Base-by-base conservation (phyloP, 2,329 filamentous ascomycete genomes). In the Aspergillus aculeatinus region DNA sequence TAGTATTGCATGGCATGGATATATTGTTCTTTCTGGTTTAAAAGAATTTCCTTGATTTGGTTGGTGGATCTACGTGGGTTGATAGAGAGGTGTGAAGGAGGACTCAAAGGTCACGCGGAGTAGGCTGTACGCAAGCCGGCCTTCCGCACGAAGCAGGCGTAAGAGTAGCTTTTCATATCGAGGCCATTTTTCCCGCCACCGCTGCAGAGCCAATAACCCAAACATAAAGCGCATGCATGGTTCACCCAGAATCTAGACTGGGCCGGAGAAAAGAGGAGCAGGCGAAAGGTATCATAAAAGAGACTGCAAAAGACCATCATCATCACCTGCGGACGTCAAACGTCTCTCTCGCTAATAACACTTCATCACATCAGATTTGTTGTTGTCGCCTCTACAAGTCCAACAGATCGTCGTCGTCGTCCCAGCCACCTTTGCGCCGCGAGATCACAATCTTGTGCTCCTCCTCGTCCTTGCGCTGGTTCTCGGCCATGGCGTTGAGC, bases 361-460 rank as follows among this genome's bases (percentile, higher is more conserved):
- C 21, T 39, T 53, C 57, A 54, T 44, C 7, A 44, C 57, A 54
- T 44, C 14, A 19, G 27, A 44, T 19, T 42, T 42, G 14, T 19
- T 54, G 12, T 33, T 25, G 31, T 29, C 27, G 27, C 27, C 44
- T 44, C 75, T 66, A 79, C 61, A 80, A 61, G 68, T 79, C 76
- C 64, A 79, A 67, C 48, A 79, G 64, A 60, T 84, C 75, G 71
- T 73, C 84, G 67, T 90, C 92, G 62, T 95, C 90, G 72, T 96
- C 92, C 79, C 91, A 92, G 72, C 89, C 91, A 3, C 85, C 91
- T 77, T 94, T 96, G 72, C 92, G 84, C 70, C 93, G 83, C 70
- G 83, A 89, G 59, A 96, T 90, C 39, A 96, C 91, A 76, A 97
- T 95, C 81, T 92, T 95, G 74, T 91, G 87, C 61, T 82, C 82